A percentile compares a stretch with the other conserved stretches of the same genome.
Conservation (phyloP, 129 eudicot species). For the Flaveria robusta region DNA sequence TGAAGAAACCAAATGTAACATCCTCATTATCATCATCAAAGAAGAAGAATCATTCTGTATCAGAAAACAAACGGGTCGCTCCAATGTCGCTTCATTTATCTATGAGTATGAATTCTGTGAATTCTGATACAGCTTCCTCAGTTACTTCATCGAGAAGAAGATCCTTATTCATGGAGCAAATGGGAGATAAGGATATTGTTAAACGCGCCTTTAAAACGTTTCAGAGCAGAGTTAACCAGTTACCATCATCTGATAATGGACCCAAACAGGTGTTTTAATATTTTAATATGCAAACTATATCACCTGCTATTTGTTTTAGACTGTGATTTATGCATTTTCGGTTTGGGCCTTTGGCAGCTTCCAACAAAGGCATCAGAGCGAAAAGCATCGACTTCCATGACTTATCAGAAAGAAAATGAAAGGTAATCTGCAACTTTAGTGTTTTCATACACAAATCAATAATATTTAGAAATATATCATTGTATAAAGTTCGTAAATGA, state of each 20-base stretch:
- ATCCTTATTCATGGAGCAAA: conserved; percentile 87
- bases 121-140: conserved; percentile 49
- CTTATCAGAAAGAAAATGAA: conserved; percentile 57
- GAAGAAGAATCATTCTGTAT: conserved; percentile 43
- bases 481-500: conserved; percentile 6
- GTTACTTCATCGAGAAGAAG: conserved; percentile 49
- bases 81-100: conserved; percentile 79
- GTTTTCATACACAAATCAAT: neutral
- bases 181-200: conserved; percentile 97
- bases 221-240: conserved; percentile 55
- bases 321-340: neutral
- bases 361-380: conserved; percentile 43
- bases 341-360: conserved; percentile 45
- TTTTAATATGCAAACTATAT: conserved; percentile 6
- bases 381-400: conserved; percentile 44
- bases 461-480: neutral
- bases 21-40: conserved; percentile 42
- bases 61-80: conserved; percentile 44
- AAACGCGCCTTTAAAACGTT: conserved; percentile 85
- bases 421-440: conserved; percentile 45
- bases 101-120: conserved; percentile 54
- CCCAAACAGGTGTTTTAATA: conserved; percentile 50
- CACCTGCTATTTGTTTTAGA: neutral
- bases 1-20: conserved; percentile 44
- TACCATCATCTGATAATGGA: conserved; percentile 40